phyloP scores from a whole-genome alignment of 1,284 basidiomycete genomes.

The Porodaedalea pini region DNA sequence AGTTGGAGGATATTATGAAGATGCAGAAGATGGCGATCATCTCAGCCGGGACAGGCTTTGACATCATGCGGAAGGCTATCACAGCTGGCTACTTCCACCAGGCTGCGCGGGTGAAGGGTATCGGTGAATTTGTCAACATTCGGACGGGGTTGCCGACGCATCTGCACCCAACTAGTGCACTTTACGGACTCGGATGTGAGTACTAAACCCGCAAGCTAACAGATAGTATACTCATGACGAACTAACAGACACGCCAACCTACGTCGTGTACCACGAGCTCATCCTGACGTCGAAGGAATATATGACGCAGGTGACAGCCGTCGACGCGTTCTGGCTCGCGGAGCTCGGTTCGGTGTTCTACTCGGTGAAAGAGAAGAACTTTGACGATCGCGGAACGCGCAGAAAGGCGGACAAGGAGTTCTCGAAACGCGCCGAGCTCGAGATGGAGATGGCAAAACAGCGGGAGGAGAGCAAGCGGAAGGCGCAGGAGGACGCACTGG shows the following conservation, averaged over 20 bases:
- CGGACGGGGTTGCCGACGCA: slow-evolving; percentile 92
- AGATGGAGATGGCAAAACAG: slow-evolving; percentile 84
- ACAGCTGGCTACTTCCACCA: slow-evolving; percentile 99
- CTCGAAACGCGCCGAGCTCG: slow-evolving; percentile 83
- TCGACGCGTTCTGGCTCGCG: slow-evolving; percentile 94
- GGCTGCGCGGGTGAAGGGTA: slow-evolving; percentile 95
- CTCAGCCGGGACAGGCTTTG: slow-evolving; percentile 93
- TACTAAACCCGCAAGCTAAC: slow-evolving; percentile 21
- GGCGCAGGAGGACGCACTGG: slow-evolving; percentile 61
- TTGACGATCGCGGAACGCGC: slow-evolving; percentile 76
- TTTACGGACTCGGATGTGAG: slow-evolving; percentile 94
- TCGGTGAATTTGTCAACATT: slow-evolving; percentile 98
- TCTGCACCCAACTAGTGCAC: slow-evolving; percentile 92
- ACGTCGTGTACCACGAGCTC: slow-evolving; percentile 95
- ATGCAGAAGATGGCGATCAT: slow-evolving; percentile 92
- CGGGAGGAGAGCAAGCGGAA: slow-evolving; percentile 64
- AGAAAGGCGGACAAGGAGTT: slow-evolving; percentile 83
- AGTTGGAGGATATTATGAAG: slow-evolving; percentile 98
- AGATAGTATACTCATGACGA: slow-evolving; percentile 23
- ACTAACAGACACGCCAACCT: slow-evolving; percentile 82
- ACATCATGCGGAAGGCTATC: slow-evolving; percentile 93
- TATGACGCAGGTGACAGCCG: slow-evolving; percentile 95
- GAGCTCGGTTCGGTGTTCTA: slow-evolving; percentile 94
- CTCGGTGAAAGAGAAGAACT: slow-evolving; percentile 93
- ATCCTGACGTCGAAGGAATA: slow-evolving; percentile 94